phyloP scores from a whole-genome alignment of 169 alveolate genomes.

The Cyclospora cayetanensis region DNA sequence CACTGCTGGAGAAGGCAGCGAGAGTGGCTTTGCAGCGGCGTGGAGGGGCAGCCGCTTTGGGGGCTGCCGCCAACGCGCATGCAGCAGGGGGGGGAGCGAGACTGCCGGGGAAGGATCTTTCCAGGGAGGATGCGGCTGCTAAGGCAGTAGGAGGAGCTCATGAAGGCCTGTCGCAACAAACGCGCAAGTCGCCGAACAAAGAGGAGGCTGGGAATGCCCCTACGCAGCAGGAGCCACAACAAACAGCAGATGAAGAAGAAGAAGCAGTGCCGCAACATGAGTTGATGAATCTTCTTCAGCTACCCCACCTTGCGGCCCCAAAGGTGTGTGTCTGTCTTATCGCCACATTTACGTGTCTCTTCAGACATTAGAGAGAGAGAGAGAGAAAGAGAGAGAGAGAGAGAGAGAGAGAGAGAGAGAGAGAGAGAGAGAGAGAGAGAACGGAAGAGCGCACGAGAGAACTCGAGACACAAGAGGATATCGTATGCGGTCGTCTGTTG shows the following conservation, averaged over 20 bases:
- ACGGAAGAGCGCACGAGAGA: no score
- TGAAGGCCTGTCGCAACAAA: background rate
- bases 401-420: no score
- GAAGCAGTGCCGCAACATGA: background rate
- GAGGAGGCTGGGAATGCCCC: background rate
- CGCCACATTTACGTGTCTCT: no score
- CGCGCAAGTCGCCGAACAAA: background rate
- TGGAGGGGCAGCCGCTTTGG: background rate
- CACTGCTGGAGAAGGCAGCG: slow-evolving; percentile 28
- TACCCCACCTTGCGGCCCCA: slow-evolving; percentile 26
- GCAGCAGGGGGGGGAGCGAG: background rate
- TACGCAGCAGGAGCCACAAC: background rate
- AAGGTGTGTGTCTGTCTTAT: background rate
- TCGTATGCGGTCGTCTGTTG: no score
- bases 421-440: no score
- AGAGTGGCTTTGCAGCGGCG: background rate
- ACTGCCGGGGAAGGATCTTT: background rate
- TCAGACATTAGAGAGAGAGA: no score
- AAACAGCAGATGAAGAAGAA: background rate
- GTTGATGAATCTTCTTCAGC: background rate
- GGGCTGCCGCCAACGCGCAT: background rate
- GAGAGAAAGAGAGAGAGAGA: no score
- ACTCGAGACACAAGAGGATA: no score
- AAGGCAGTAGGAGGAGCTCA: background rate
- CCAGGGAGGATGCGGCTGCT: background rate